Evolutionary conservation across 768 basidiomycete genomes (phyloP).

Genomic region (Phlebiopsis flavidoalba): DNA sequence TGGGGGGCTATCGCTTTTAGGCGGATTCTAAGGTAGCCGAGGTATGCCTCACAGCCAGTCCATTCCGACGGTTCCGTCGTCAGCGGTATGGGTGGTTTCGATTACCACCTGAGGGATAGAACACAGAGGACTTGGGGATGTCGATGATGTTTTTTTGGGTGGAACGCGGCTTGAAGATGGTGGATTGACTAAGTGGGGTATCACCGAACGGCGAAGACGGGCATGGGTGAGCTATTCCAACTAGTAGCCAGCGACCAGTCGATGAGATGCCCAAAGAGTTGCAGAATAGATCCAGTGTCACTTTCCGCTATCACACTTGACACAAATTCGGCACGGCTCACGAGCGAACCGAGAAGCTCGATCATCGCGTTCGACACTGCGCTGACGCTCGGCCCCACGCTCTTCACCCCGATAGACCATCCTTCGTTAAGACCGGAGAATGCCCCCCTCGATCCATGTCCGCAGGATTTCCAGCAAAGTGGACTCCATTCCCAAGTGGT

Average conservation of each 20-base stretch:
- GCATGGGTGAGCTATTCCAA: conserved; percentile 11
- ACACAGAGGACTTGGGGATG: conserved; percentile 61
- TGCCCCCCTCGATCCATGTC: conserved; percentile 61
- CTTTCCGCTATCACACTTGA: conserved; percentile 57
- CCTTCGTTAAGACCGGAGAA: conserved; percentile 41
- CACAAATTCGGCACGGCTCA: conserved; percentile 46
- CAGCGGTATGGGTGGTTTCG: conserved; percentile 38
- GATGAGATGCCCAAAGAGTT: conserved; percentile 57
- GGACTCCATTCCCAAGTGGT: conserved; percentile 55
- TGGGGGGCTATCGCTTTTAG: conserved; percentile 54
- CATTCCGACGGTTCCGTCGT: no score
- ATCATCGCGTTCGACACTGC: conserved; percentile 58
- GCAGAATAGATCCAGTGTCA: conserved; percentile 49
- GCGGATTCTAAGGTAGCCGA: conserved; percentile 57
- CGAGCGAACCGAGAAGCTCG: conserved; percentile 46
- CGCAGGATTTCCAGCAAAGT: conserved; percentile 51
- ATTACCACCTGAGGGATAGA: conserved; percentile 31
- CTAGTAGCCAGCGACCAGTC: conserved; percentile 40
- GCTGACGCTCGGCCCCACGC: conserved; percentile 55
- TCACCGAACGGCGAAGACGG: conserved; percentile 21
- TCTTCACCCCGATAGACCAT: conserved; percentile 30
- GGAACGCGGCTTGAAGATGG: conserved; percentile 22
- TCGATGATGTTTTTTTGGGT: conserved; percentile 47
- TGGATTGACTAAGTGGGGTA: conserved; percentile 23
- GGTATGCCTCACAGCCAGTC: conserved; percentile 60